Base-by-base conservation (phyloP, 116 monocot genomes). In the Phalaenopsis hybrid region DNA sequence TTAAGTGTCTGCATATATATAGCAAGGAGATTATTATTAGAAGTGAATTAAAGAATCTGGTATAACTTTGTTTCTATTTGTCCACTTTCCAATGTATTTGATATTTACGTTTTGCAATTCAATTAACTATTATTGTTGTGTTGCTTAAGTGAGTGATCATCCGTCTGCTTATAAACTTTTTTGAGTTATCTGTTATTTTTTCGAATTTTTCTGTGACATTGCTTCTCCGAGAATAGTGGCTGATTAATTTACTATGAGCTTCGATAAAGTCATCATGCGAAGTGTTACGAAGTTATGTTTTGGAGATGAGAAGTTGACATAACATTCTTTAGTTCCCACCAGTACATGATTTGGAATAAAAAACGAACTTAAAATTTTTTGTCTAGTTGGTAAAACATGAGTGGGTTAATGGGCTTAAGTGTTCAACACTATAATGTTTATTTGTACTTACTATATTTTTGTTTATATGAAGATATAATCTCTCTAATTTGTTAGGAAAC, bases 1-100 rank as follows among this genome's bases (percentile, higher is more conserved):
- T 92, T 78, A 92, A 92, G 85, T 90, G 90, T 83, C 87, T 92
- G 78, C 75, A 90, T 57, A 90, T 92, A 79, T 90, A 85, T 78
- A 90, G 82, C 80, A 78, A 90, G 80, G 92, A 90, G 81, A 90
- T 92, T 61, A 90, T 92, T 84, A 87, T 75, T 41, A 88, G 85
- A 80, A 76, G 11, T 82, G 92, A 92, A 85, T 73, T 92, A 45
- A 88, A 90, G 79, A 87, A 85, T 34, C 74, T 92, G 88, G 92
- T 92, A 46, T 16, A 76, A 41, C 46, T 65, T 67, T 79, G 12
- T 25, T 75, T 79, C 51, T 34, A 41, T 13, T 31, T 41, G 0
- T 41, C 18, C 28, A 28, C 28, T 28, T 28, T 28, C 28, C 28
- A 28, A 28, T 28, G 0, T 28, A 28, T 28, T 28, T 28, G 28